A percentile compares a stretch with the other conserved stretches of the same genome.
Evolutionary conservation across 2,329 filamentous ascomycete genomes (phyloP).

Genomic region (Emergomyces africanus): DNA sequence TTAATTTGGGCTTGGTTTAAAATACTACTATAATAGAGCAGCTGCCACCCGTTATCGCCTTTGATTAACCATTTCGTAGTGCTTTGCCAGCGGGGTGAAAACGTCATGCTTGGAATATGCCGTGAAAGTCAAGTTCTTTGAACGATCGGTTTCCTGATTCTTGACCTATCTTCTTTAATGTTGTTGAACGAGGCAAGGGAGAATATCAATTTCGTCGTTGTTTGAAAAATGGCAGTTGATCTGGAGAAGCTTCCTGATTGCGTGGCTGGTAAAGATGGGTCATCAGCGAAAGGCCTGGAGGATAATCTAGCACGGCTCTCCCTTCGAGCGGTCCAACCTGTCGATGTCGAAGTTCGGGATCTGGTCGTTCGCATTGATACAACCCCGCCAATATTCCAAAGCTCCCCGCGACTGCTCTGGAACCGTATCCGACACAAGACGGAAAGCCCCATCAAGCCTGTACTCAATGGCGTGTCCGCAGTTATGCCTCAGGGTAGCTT

Average conservation of each 20-base stretch:
- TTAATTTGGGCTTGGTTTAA: not conserved
- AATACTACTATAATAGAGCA: not conserved
- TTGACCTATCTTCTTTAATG: not conserved
- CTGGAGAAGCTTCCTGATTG: slow-evolving; percentile 7
- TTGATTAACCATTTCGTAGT: not conserved
- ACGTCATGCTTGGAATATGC: not conserved
- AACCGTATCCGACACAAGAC: slow-evolving; percentile 18
- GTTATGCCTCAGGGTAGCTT: slow-evolving; percentile 53
- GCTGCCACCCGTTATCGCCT: not conserved
- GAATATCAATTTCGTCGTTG: not conserved
- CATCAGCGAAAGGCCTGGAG: not conserved
- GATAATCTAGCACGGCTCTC: slow-evolving; percentile 17
- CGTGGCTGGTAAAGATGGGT: slow-evolving; percentile 5
- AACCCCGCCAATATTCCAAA: slow-evolving; percentile 21
- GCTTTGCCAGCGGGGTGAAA: not conserved
- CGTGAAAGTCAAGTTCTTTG: not conserved
- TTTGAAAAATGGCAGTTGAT: not conserved
- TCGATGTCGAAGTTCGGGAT: slow-evolving; percentile 25
- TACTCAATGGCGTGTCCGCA: slow-evolving; percentile 52
- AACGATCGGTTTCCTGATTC: not conserved
- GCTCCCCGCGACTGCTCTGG: slow-evolving; percentile 20
- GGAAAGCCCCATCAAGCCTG: slow-evolving; percentile 26
- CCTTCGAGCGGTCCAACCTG: slow-evolving; percentile 28
- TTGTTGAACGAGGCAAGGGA: not conserved
- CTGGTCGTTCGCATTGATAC: slow-evolving; percentile 24